These are phyloP conservation scores for Physcia stellaris DNA, from an alignment of 495 filamentous ascomycete species.

Conservation along the genomic window DNA sequence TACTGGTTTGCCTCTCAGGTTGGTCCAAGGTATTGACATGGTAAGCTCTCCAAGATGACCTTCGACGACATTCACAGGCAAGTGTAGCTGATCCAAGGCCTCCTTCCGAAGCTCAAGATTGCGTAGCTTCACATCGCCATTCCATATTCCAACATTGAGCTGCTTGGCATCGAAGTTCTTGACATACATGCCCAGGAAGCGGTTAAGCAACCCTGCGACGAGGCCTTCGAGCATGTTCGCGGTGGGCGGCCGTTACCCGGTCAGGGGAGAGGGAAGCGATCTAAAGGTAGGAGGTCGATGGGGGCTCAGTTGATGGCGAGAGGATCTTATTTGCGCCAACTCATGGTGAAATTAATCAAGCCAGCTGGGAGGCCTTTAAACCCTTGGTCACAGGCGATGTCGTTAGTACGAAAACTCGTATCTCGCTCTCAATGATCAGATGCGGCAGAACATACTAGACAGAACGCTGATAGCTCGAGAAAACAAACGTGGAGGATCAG, in stretches of 20 bases:
- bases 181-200: conserved; percentile 98
- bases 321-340: too few species aligned
- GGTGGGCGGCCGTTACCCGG: conserved; percentile 24
- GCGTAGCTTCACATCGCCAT: conserved; percentile 84
- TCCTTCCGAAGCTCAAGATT: conserved; percentile 86
- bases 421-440: too few species aligned
- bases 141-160: conserved; percentile 96
- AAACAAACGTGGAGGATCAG: too few species aligned
- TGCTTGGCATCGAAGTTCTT: conserved; percentile 96
- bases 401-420: too few species aligned
- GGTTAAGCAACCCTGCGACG: conserved; percentile 84
- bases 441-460: too few species aligned
- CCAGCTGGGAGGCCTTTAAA: too few species aligned
- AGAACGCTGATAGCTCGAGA: too few species aligned
- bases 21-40: conserved; percentile 90
- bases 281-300: not conserved
- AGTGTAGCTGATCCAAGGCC: conserved; percentile 87
- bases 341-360: too few species aligned
- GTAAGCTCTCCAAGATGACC: conserved; percentile 86
- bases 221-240: conserved; percentile 53
- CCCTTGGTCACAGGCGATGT: too few species aligned
- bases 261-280: conserved; percentile 17
- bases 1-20: conserved; percentile 83
- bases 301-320: not conserved
- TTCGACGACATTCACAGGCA: conserved; percentile 92